A percentile compares a stretch with the other conserved stretches of the same genome.
phyloP scores from a whole-genome alignment of 2,329 filamentous ascomycete genomes.

The Bimuria novae-zelandiae region DNA sequence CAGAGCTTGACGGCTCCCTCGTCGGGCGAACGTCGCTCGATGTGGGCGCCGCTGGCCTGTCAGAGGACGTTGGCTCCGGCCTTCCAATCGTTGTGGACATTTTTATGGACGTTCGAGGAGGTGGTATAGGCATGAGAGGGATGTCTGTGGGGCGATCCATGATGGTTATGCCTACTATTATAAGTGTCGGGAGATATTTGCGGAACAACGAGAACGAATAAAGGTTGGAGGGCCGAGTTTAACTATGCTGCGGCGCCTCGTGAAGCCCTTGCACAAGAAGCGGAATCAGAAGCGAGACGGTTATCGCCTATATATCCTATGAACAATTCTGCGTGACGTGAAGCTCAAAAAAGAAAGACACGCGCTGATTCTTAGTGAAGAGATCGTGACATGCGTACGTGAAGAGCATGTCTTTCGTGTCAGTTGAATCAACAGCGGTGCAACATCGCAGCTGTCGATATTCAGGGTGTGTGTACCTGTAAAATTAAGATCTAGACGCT shows the following conservation, averaged over 20 bases:
- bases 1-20: not conserved
- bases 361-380: no score
- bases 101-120: not conserved
- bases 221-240: not conserved
- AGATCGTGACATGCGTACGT: no score
- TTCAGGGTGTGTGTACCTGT: no score
- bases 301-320: not conserved
- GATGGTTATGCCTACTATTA: not conserved
- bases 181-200: not conserved
- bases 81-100: not conserved
- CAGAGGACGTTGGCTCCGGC: not conserved
- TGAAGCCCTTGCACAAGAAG: not conserved
- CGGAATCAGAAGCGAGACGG: not conserved
- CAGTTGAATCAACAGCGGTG: no score
- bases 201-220: not conserved
- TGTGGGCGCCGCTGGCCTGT: not conserved
- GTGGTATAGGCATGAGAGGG: not conserved
- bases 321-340: no score
- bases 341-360: no score
- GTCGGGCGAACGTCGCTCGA: not conserved
- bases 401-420: no score
- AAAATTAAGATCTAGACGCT: no score
- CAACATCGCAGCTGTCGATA: no score
- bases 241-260: not conserved
- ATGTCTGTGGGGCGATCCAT: slow-evolving; percentile 1